Conservation (phyloP, 148 eudicot species). For the Mesembryanthemum crystallinum region DNA sequence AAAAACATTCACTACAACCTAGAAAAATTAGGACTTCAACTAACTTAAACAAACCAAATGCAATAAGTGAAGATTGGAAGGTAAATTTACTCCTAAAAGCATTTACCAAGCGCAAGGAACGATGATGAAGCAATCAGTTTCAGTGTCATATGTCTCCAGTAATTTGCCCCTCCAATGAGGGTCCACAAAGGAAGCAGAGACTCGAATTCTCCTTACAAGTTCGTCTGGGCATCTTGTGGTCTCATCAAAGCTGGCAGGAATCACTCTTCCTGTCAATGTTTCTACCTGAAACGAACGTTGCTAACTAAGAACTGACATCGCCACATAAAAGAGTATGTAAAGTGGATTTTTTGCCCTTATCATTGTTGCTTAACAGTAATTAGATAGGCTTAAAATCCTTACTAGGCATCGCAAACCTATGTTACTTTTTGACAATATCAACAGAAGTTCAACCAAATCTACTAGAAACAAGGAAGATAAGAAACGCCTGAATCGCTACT, state of each 20-base stretch:
- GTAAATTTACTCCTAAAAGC: neutral
- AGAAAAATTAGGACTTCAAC: neutral
- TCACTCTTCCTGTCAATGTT: conserved; percentile 59
- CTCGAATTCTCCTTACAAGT: conserved; percentile 69
- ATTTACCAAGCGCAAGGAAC: conserved; percentile 76
- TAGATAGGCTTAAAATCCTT: neutral
- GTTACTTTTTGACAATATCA: neutral
- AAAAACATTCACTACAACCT: neutral
- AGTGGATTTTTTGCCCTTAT: neutral
- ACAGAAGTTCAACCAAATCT: neutral
- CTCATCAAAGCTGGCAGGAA: conserved; percentile 71
- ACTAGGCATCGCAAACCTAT: neutral
- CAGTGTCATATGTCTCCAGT: conserved; percentile 78
- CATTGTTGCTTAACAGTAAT: neutral
- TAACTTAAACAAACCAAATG: neutral
- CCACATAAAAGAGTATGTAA: neutral
- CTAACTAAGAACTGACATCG: neutral
- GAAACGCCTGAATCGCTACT: neutral
- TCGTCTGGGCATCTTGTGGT: conserved; percentile 89
- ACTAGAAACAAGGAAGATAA: neutral
- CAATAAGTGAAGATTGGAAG: neutral
- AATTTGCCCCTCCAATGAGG: conserved; percentile 57
- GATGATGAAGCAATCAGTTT: conserved; percentile 63
- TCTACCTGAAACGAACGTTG: conserved; percentile 51
- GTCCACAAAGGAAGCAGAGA: conserved; percentile 58